Conservation (phyloP, 2,329 filamentous ascomycete genomes). For the Pseudocercospora eumusae region DNA sequence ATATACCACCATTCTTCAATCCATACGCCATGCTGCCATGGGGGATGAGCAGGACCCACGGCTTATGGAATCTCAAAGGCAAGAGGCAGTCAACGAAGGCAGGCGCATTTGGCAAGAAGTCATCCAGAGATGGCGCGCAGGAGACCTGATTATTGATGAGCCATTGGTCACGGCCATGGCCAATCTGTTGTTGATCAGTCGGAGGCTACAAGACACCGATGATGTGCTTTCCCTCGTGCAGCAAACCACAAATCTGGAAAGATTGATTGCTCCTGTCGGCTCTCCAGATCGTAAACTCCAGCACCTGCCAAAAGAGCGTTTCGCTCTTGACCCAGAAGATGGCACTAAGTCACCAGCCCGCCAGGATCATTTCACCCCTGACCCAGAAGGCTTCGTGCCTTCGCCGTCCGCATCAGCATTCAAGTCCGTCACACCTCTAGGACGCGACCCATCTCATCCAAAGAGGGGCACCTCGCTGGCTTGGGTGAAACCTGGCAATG, state of each 20-base stretch:
- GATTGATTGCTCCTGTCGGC: slow-evolving; percentile 48
- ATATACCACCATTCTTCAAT: slow-evolving; percentile 81
- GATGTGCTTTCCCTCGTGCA: slow-evolving; percentile 75
- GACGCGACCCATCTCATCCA: slow-evolving; percentile 18
- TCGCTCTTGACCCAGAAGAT: neutral
- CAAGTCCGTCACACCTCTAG: slow-evolving; percentile 28
- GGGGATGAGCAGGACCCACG: slow-evolving; percentile 22
- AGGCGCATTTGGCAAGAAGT: slow-evolving; percentile 80
- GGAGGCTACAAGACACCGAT: slow-evolving; percentile 62
- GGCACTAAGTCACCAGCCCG: neutral
- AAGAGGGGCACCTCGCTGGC: slow-evolving; percentile 29
- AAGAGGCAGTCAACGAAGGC: slow-evolving; percentile 63
- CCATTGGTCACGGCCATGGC: slow-evolving; percentile 79
- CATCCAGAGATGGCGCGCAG: slow-evolving; percentile 71
- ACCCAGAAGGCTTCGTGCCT: slow-evolving; percentile 30
- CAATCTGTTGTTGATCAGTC: slow-evolving; percentile 68
- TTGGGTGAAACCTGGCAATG: slow-evolving; percentile 54
- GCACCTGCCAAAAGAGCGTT: neutral
- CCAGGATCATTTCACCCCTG: slow-evolving; percentile 7
- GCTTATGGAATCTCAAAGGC: slow-evolving; percentile 34
- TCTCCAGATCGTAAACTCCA: slow-evolving; percentile 28
- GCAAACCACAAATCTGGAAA: slow-evolving; percentile 76
- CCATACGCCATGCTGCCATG: slow-evolving; percentile 57
- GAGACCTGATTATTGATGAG: slow-evolving; percentile 72
- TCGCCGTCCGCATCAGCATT: slow-evolving; percentile 37